A percentile compares a stretch with the other conserved stretches of the same genome.
These are phyloP conservation scores for Microbotryum lychnidis-dioicae DNA, from an alignment of 1,284 basidiomycete species.

Conservation along the genomic window DNA sequence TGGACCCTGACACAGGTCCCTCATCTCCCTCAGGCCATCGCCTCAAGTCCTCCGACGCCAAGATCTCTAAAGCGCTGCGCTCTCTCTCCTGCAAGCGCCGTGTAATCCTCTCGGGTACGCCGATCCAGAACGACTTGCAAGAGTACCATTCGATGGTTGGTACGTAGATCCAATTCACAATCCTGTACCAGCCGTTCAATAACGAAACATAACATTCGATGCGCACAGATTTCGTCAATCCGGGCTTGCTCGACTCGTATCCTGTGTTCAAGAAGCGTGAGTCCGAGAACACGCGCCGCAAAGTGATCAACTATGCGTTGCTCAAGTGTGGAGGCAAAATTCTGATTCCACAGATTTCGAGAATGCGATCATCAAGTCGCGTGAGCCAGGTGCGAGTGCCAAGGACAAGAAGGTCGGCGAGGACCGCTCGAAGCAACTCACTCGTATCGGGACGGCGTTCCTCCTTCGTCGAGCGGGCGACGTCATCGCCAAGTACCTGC, in stretches of 20 bases:
- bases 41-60: slow-evolving; percentile 83
- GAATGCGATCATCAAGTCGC: slow-evolving; percentile 76
- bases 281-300: not conserved
- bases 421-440: slow-evolving; percentile 54
- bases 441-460: slow-evolving; percentile 70
- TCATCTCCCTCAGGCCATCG: slow-evolving; percentile 60
- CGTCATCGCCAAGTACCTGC: slow-evolving; percentile 73
- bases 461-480: slow-evolving; percentile 79
- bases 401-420: slow-evolving; percentile 69
- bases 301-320: not conserved
- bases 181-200: not conserved
- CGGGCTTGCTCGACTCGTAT: slow-evolving; percentile 58
- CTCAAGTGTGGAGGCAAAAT: slow-evolving; percentile 53
- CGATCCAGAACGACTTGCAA: slow-evolving; percentile 86
- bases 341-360: slow-evolving; percentile 73
- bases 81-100: slow-evolving; percentile 18
- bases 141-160: slow-evolving; percentile 92
- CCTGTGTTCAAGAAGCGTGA: slow-evolving; percentile 35
- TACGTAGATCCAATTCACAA: slow-evolving; percentile 27
- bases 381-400: slow-evolving; percentile 62
- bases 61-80: slow-evolving; percentile 69
- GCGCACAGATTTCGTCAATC: slow-evolving; percentile 87
- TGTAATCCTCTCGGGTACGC: slow-evolving; percentile 85
- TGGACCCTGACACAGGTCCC: not conserved
- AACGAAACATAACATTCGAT: not conserved